phyloP scores from a whole-genome alignment of 148 eudicot species.

The Fagopyrum tataricum region DNA sequence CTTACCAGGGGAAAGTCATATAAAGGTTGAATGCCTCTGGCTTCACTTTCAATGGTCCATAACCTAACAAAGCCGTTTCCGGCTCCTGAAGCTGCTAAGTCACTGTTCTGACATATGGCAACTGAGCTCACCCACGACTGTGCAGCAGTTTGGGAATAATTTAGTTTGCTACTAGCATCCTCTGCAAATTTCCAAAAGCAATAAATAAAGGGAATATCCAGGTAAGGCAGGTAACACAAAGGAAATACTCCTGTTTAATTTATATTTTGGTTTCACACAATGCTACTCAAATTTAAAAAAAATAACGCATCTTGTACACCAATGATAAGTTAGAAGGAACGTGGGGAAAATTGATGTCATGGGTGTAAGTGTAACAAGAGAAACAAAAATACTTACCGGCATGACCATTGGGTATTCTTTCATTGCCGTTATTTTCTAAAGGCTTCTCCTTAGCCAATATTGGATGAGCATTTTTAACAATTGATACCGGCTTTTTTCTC shows the following conservation, averaged over 20 bases:
- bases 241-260: neutral
- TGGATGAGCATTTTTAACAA: slow-evolving; percentile 79
- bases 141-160: slow-evolving; percentile 33
- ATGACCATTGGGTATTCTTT: slow-evolving; percentile 53
- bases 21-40: slow-evolving; percentile 63
- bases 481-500: slow-evolving; percentile 82
- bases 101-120: slow-evolving; percentile 77
- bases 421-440: slow-evolving; percentile 26
- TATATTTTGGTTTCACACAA: neutral
- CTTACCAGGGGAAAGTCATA: slow-evolving; percentile 84
- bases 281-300: neutral
- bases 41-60: slow-evolving; percentile 78
- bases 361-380: neutral
- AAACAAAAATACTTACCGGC: slow-evolving; percentile 35
- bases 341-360: neutral
- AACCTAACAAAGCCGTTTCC: slow-evolving; percentile 77
- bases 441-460: slow-evolving; percentile 20
- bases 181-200: slow-evolving; percentile 24
- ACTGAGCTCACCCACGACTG: slow-evolving; percentile 87
- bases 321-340: neutral
- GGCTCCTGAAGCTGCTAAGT: slow-evolving; percentile 97
- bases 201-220: neutral
- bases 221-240: neutral
- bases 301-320: neutral
- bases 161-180: slow-evolving; percentile 23